Conservation (phyloP, 805 yeast genomes). For the Kodamaea sagamina region DNA sequence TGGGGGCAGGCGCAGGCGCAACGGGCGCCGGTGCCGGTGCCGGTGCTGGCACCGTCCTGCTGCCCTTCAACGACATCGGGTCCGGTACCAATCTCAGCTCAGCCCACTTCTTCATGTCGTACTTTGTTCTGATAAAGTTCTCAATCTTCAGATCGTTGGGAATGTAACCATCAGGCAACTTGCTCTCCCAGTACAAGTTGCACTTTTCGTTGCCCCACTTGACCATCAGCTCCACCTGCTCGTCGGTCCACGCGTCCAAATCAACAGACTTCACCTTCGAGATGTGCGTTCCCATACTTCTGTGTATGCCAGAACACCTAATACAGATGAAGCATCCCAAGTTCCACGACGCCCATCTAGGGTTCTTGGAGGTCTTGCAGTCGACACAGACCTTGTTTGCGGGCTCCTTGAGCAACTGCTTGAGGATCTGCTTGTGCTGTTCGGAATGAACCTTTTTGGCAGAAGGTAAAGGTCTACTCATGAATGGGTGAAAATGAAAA, state of each 20-base stretch:
- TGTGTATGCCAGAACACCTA: constrained; percentile 92
- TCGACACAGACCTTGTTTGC: constrained; percentile 85
- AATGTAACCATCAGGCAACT: constrained; percentile 64
- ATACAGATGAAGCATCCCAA: constrained; percentile 91
- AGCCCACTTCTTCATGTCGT: constrained; percentile 88
- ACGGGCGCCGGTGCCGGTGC: not conserved
- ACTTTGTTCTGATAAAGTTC: constrained; percentile 88
- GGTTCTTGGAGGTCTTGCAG: constrained; percentile 86
- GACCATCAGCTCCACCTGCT: constrained; percentile 78
- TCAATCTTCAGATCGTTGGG: constrained; percentile 87
- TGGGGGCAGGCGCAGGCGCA: not conserved
- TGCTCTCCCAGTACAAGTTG: constrained; percentile 81
- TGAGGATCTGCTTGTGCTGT: constrained; percentile 68
- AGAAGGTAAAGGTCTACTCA: constrained; percentile 39
- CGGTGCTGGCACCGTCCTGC: not conserved
- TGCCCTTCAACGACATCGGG: constrained; percentile 38
- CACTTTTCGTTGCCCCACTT: constrained; percentile 84
- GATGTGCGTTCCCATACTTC: constrained; percentile 94
- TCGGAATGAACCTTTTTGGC: constrained; percentile 49
- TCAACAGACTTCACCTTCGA: constrained; percentile 92
- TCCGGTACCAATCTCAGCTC: constrained; percentile 57
- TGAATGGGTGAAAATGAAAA: constrained; percentile 7
- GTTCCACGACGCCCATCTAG: constrained; percentile 98
- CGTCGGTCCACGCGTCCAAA: constrained; percentile 95
- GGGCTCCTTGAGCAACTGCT: constrained; percentile 72